Conservation (phyloP, 2,329 filamentous ascomycete genomes). For the Acrocalymma vagum region DNA sequence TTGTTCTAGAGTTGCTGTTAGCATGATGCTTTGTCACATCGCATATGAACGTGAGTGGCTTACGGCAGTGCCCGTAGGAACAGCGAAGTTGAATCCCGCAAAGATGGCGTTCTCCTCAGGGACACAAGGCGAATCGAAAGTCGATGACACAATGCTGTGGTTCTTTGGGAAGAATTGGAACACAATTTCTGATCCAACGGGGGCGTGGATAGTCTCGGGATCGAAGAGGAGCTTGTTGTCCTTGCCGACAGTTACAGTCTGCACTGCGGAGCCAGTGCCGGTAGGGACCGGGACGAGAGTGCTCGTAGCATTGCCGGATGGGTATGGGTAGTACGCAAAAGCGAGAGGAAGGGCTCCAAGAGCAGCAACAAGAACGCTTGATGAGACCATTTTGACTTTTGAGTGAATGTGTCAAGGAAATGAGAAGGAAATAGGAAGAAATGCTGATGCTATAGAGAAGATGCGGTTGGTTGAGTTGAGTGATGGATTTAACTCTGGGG, state of each 20-base stretch:
- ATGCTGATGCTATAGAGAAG: conserved; percentile 4
- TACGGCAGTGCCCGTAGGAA: conserved; percentile 22
- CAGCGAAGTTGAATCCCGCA: conserved; percentile 30
- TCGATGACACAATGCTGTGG: conserved; percentile 34
- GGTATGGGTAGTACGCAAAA: conserved; percentile 16
- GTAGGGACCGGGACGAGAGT: not conserved
- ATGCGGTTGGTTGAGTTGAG: conserved; percentile 4
- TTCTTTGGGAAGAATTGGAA: conserved; percentile 41
- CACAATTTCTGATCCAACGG: conserved; percentile 29
- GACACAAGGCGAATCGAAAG: conserved; percentile 34
- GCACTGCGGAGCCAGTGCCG: conserved; percentile 11
- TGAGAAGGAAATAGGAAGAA: conserved; percentile 5
- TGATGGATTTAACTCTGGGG: conserved; percentile 4
- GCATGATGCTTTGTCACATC: not conserved
- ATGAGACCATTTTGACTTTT: conserved; percentile 27
- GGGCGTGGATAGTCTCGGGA: conserved; percentile 33
- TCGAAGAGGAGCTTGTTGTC: conserved; percentile 32
- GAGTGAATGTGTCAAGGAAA: conserved; percentile 3
- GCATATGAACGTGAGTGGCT: conserved; percentile 4
- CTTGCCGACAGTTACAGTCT: conserved; percentile 38
- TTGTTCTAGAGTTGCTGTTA: conserved; percentile 14
- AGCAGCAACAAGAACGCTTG: conserved; percentile 19
- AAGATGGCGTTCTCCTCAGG: conserved; percentile 41
- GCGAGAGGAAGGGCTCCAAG: conserved; percentile 22
- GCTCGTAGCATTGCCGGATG: conserved; percentile 11